phyloP scores from a whole-genome alignment of 129 eudicot genomes.

The Artemisia argyi region DNA sequence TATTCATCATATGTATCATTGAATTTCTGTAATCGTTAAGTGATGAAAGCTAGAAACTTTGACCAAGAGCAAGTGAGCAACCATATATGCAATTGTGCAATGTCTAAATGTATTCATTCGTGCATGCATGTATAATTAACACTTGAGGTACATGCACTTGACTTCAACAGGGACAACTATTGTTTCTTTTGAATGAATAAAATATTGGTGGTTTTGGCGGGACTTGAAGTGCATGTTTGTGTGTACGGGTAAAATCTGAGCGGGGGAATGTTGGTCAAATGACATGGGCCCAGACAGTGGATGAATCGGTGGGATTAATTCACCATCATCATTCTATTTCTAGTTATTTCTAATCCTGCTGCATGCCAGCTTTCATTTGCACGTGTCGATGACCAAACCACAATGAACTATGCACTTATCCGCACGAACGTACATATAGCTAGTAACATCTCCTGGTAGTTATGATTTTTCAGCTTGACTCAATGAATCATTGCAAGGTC shows the following conservation, averaged over 20 bases:
- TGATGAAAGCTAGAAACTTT: no score
- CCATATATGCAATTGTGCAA: no score
- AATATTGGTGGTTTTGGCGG: constrained; percentile 19
- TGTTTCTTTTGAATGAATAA: background rate
- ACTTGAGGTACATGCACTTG: no score
- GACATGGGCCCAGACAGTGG: constrained; percentile 50
- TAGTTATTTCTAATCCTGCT: constrained; percentile 3
- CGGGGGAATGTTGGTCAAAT: constrained; percentile 34
- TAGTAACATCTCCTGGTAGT: background rate
- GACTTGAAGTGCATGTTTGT: background rate
- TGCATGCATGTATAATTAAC: no score
- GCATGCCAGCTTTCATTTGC: constrained; percentile 42
- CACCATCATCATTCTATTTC: constrained; percentile 27
- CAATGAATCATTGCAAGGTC: no score
- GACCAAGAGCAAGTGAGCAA: no score
- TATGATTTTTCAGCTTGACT: no score
- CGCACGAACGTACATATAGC: constrained; percentile 7
- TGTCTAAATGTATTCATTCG: no score
- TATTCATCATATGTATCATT: no score
- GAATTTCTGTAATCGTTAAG: no score
- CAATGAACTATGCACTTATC: background rate
- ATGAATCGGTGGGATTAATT: constrained; percentile 46
- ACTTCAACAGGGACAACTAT: background rate
- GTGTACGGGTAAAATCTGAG: constrained; percentile 4
- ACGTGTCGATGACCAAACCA: constrained; percentile 33